Conservation (phyloP, 352 stramenopile genomes). For the Globisporangium cederbergense region DNA sequence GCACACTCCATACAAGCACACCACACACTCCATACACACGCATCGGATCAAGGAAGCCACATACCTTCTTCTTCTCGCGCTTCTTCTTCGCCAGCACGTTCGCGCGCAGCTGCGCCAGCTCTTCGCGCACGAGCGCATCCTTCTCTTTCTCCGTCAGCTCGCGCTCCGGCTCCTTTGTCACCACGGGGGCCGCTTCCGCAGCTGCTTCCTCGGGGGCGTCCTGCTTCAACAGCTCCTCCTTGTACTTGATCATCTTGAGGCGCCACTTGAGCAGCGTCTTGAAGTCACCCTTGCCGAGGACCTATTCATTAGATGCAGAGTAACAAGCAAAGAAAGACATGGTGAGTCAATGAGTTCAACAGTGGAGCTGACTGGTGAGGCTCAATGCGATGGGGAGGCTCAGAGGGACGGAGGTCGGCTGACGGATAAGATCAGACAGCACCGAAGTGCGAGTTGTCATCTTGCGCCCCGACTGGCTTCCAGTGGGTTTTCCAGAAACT, state of each 20-base stretch:
- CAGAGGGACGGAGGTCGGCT: neutral
- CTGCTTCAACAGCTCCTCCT: slow-evolving; percentile 75
- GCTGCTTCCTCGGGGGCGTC: slow-evolving; percentile 28
- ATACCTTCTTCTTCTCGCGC: slow-evolving; percentile 89
- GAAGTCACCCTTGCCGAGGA: slow-evolving; percentile 98
- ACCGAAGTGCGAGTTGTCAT: slow-evolving; percentile 52
- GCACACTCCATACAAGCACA: slow-evolving; percentile 22
- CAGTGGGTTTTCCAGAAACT: slow-evolving; percentile 88
- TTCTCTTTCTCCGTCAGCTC: slow-evolving; percentile 82
- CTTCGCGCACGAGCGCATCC: slow-evolving; percentile 77
- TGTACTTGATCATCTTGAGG: slow-evolving; percentile 90
- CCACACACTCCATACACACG: slow-evolving; percentile 18
- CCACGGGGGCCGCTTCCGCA: slow-evolving; percentile 16
- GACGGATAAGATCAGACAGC: slow-evolving; percentile 68
- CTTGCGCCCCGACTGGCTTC: slow-evolving; percentile 77
- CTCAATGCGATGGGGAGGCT: slow-evolving; percentile 6
- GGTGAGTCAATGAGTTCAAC: neutral
- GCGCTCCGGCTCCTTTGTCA: slow-evolving; percentile 32
- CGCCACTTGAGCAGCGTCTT: slow-evolving; percentile 97
- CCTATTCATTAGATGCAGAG: slow-evolving; percentile 29
- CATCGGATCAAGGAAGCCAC: slow-evolving; percentile 11
- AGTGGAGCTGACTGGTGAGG: neutral
- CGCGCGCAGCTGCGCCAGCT: slow-evolving; percentile 73
- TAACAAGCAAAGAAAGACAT: neutral
- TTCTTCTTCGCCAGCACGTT: slow-evolving; percentile 85